A percentile compares a stretch with the other conserved stretches of the same genome.
Conservation (phyloP, 1,284 basidiomycete species). For the Ceratobasidium sp. region DNA sequence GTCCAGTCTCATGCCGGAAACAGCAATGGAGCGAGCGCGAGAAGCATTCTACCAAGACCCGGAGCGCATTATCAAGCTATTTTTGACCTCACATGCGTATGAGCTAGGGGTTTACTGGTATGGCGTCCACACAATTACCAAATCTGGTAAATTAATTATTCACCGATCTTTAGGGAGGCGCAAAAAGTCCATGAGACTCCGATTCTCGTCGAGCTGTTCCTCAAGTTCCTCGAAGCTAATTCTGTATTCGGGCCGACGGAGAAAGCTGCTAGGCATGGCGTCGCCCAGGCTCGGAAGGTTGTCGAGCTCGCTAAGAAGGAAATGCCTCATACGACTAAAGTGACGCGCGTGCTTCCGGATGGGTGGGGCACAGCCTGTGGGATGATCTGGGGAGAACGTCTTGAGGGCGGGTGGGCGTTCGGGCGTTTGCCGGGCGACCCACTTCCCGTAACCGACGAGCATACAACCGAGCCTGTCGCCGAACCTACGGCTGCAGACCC, state of each 20-base stretch:
- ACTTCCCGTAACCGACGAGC: not conserved
- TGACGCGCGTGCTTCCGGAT: slow-evolving; percentile 32
- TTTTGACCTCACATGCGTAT: slow-evolving; percentile 41
- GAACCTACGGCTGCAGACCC: not conserved
- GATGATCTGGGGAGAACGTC: slow-evolving; percentile 30
- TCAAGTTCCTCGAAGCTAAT: slow-evolving; percentile 42
- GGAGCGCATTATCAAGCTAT: slow-evolving; percentile 31
- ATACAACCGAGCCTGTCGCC: not conserved
- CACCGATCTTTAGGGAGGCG: slow-evolving; percentile 22
- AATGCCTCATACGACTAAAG: slow-evolving; percentile 42
- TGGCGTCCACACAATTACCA: not conserved
- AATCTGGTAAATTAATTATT: not conserved
- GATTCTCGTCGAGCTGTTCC: slow-evolving; percentile 37
- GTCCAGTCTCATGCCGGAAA: slow-evolving; percentile 9
- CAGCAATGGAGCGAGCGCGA: slow-evolving; percentile 26
- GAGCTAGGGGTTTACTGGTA: slow-evolving; percentile 45
- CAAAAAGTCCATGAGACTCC: slow-evolving; percentile 34
- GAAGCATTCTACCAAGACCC: slow-evolving; percentile 42
- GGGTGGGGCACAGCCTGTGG: slow-evolving; percentile 41
- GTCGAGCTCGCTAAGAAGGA: slow-evolving; percentile 38
- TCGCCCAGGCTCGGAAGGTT: slow-evolving; percentile 28
- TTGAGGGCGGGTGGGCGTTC: slow-evolving; percentile 30
- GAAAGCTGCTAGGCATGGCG: slow-evolving; percentile 11
- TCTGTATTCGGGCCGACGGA: slow-evolving; percentile 26
- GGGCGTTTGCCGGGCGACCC: slow-evolving; percentile 20